Evolutionary conservation across 345 rosid genomes (phyloP), one percentile per base, ranked within the genome.

Genomic region (Limnanthes douglasii): DNA sequence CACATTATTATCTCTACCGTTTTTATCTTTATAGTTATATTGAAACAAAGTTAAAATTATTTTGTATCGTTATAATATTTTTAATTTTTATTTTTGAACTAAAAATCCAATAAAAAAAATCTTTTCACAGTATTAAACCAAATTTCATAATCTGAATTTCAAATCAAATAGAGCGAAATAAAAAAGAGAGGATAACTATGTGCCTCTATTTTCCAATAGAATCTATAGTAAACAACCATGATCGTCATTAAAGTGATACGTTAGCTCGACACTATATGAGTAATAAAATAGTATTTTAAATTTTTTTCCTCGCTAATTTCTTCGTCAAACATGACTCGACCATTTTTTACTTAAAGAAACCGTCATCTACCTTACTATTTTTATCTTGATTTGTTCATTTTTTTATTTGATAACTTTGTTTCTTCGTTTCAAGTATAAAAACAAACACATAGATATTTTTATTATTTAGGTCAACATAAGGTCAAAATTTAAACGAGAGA

Each of bases 121-220:
- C 42, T 74, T 84, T 21, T 78, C 73, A 33, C 93, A 93, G 84
- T 83, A 0, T 17, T 8, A 15, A 6, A 7, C 3, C 6, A 21
- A 10, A 26, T 3, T 6, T 35, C 7, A 26, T 13, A 2, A 30
- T 21, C 21, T 28, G 15, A 27, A 12, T 2, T 33, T 3, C 15
- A 4, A 21, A 20, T 27, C 16, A 0, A 10, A 42, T 10, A n/a
- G 21, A 18, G 8, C 11, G 2, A 8, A 2, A 12, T 2, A 2
- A 15, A 3, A 11, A 18, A 21, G 29, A 24, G n/a, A 3, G 8
- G n/a, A 8, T 3, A 20, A 26, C 12, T 18, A 0, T 1, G 5
- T 39, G 78, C 98, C 95, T 76, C 84, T 84, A 75, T 66, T 65
- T 90, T 86, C 98, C 92, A 74, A 2, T 62, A 53, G 35, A 90